Evolutionary conservation across 805 yeast species (phyloP), one percentile per base, ranked within the genome.

Genomic region (Debaryomyces maramus): DNA sequence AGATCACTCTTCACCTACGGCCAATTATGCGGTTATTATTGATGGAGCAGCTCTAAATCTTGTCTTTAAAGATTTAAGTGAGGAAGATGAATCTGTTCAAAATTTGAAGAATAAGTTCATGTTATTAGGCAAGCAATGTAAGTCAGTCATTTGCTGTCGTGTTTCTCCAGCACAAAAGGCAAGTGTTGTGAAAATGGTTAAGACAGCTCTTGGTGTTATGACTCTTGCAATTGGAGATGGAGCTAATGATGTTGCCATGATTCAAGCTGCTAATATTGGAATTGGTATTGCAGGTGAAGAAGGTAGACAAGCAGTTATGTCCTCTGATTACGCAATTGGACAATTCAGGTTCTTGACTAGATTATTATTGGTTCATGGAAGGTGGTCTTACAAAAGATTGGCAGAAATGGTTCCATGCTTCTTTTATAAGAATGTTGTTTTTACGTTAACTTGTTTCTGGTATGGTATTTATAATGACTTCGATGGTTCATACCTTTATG

Each of bases 221-320:
- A 84, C 93, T 0, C 69, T 85, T 41, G 88, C 91, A 0, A 80
- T 85, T 56, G 95, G 95, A 22, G 95, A 85, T 57, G 95, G 95
- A 47, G 87, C 93, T 18, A 85, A 85, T 55, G 95, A 85, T 59
- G 93, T 85, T 36, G 86, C 93, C 6, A 85, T 85, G 95, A 86
- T 85, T 46, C 91, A 85, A 54, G 85, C 87, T 23, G 91, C 95
- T 4, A 83, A 86, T 57, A 80, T 86, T 23, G 95, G 95, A 41
- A 83, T 86, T 27, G 95, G 95, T 47, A 85, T 85, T 53, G 91
- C 89, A 5, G 95, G 95, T 48, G 87, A 84, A 51, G 95, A 85
- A 64, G 95, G 95, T 44, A 66, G 93, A 38, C 90, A 85, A 55
- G 95, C 95, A 1, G 93, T 82, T 7, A 85, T 85, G 95, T 79